phyloP scores from a whole-genome alignment of 208 protist genomes.

The Entamoeba invadens region DNA sequence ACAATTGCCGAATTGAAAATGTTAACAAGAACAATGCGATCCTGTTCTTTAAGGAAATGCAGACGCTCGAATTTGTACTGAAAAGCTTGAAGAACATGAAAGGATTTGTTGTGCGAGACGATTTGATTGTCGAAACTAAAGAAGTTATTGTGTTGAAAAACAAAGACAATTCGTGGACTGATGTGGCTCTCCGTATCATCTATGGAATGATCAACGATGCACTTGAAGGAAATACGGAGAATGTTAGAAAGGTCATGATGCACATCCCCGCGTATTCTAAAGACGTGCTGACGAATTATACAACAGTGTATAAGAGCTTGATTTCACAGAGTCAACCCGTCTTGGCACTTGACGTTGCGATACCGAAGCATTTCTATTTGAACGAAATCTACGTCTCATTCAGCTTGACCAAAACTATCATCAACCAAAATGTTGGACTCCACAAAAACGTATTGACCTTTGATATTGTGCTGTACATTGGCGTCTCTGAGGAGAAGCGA shows the following conservation, averaged over 20 bases:
- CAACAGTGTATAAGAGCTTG: background rate
- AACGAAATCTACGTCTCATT: background rate
- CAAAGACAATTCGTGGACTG: background rate
- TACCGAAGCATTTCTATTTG: background rate
- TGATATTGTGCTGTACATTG: background rate
- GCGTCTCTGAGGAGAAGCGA: background rate
- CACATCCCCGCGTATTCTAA: background rate
- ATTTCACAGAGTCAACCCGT: background rate
- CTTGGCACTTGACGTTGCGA: background rate
- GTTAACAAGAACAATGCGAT: background rate
- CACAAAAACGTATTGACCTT: background rate
- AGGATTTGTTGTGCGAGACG: background rate
- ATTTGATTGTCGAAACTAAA: background rate
- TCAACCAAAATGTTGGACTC: background rate
- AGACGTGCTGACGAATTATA: background rate
- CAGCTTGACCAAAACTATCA: background rate
- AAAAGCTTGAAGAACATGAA: background rate
- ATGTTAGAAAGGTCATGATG: background rate
- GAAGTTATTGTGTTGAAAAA: background rate
- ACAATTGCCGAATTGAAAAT: background rate
- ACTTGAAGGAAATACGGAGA: background rate
- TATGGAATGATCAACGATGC: background rate
- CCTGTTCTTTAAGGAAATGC: background rate
- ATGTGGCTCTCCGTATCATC: background rate
- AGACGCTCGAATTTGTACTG: background rate